Conservation (phyloP, 2,329 filamentous ascomycete genomes). For the Metarhizium robertsii region DNA sequence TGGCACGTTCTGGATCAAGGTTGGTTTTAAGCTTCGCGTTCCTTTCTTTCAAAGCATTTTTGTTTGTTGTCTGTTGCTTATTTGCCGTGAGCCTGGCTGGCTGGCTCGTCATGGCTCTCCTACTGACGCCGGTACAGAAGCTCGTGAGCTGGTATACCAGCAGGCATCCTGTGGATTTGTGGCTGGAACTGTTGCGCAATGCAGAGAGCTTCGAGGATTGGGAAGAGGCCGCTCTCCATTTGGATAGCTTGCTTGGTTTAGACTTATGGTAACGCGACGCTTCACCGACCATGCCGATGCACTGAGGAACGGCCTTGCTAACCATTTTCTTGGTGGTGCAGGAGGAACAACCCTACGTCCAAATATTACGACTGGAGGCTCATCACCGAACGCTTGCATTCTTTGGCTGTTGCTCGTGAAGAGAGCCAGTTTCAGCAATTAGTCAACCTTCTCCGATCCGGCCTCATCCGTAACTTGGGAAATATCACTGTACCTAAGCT, state of each 20-base stretch:
- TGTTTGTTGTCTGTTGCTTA: not conserved
- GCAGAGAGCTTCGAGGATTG: conserved; percentile 74
- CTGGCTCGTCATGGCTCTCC: conserved; percentile 4
- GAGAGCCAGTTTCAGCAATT: conserved; percentile 64
- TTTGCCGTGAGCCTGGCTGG: not conserved
- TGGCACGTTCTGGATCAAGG: conserved; percentile 52
- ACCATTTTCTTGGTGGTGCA: conserved; percentile 21
- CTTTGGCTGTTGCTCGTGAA: conserved; percentile 59
- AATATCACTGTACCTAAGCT: conserved; percentile 77
- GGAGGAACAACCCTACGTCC: conserved; percentile 73
- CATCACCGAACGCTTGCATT: conserved; percentile 67
- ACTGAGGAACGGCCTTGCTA: not conserved
- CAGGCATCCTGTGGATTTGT: conserved; percentile 54
- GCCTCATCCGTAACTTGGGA: conserved; percentile 74
- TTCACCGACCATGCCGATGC: not conserved
- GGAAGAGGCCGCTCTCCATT: conserved; percentile 71
- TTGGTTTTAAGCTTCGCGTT: conserved; percentile 24
- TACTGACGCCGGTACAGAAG: conserved; percentile 42
- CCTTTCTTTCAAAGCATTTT: conserved; percentile 4
- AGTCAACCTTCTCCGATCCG: conserved; percentile 72
- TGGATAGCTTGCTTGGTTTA: conserved; percentile 74
- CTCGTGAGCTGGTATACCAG: conserved; percentile 57
- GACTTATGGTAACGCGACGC: conserved; percentile 58
- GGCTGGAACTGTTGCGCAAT: conserved; percentile 55
- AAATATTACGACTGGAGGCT: conserved; percentile 80